Percentiles rank a stretch among this genome's conserved stretches.
Conservation (phyloP, 2,329 filamentous ascomycete genomes). For the Phyllosticta paracitricarpa region DNA sequence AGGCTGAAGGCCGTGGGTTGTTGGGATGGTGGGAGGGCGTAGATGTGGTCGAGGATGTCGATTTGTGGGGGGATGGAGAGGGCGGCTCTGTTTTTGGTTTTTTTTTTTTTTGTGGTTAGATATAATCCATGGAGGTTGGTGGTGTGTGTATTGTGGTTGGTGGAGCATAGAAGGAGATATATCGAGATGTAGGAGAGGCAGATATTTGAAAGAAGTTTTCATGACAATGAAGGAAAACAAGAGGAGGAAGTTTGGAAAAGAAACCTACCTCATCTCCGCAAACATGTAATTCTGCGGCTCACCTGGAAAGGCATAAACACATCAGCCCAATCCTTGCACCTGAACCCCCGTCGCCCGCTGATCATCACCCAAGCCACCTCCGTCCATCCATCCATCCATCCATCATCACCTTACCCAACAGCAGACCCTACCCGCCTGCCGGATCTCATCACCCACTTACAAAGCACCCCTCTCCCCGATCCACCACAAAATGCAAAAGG, state of each 20-base stretch:
- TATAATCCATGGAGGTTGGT: not conserved
- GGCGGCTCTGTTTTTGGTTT: constrained; percentile 34
- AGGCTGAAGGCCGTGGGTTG: constrained; percentile 59
- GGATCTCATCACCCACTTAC: too few relatives aligned
- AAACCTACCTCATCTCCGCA: constrained; percentile 59
- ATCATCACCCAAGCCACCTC: not conserved
- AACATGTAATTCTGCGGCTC: constrained; percentile 97
- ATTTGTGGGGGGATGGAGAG: constrained; percentile 60
- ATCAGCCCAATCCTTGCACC: not conserved
- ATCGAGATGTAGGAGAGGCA: not conserved
- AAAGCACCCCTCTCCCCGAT: not conserved
- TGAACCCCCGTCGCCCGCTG: not conserved
- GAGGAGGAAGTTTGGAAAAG: not conserved
- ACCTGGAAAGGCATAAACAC: constrained; percentile 37
- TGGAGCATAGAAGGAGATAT: not conserved
- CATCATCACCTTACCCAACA: not conserved
- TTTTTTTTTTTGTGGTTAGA: not conserved
- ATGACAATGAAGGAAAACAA: too few relatives aligned
- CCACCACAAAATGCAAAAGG: not conserved
- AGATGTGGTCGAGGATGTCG: constrained; percentile 87
- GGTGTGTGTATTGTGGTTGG: too few relatives aligned
- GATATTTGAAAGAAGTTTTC: not conserved
- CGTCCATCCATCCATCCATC: not conserved
- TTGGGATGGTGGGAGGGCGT: constrained; percentile 53
- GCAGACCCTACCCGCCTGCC: not conserved